phyloP scores from a whole-genome alignment of 2,329 filamentous ascomycete genomes.

The Colletotrichum theobromicola region DNA sequence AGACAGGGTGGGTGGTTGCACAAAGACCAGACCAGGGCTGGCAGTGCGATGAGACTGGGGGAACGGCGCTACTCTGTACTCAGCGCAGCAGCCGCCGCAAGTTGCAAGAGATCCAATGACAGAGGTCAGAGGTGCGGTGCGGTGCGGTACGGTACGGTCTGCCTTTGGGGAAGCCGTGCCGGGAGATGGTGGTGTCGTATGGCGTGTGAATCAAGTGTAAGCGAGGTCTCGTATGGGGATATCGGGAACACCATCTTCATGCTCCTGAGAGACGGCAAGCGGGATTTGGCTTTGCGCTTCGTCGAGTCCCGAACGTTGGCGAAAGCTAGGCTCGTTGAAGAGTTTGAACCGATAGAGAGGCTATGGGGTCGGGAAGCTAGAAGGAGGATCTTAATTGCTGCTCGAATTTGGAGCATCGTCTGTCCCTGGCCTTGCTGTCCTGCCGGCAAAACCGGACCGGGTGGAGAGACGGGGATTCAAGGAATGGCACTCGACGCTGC shows the following conservation, averaged over 20 bases:
- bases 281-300: not conserved
- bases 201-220: not conserved
- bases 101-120: not conserved
- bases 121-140: not conserved
- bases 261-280: not conserved
- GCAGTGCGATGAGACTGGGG: not conserved
- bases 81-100: not conserved
- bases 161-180: not conserved
- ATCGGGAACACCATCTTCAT: not conserved
- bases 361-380: not conserved
- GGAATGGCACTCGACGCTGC: not conserved
- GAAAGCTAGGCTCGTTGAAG: conserved; percentile 8
- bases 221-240: not conserved
- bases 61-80: not conserved
- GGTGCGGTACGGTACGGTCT: not conserved
- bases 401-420: not conserved
- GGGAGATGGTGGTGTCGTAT: not conserved
- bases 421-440: not conserved
- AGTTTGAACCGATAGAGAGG: not conserved
- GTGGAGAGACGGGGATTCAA: not conserved
- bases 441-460: not conserved
- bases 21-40: conserved; percentile 9
- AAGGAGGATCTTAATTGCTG: not conserved
- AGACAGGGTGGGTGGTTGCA: conserved; percentile 13
- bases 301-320: not conserved